These are phyloP conservation scores for Hypoxylon rickii DNA, from an alignment of 495 filamentous ascomycete species.

Conservation along the genomic window DNA sequence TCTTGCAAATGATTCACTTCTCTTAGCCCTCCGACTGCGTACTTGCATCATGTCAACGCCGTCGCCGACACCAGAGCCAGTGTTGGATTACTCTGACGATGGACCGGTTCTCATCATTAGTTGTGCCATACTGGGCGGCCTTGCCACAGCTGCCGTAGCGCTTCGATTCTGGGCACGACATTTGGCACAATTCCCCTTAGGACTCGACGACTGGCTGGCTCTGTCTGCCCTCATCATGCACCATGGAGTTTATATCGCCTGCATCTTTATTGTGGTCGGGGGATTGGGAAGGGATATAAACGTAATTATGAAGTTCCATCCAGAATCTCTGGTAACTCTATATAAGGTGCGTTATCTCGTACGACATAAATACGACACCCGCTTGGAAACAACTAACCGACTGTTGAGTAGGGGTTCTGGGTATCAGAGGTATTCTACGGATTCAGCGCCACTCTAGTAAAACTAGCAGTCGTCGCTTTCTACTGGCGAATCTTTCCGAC, in stretches of 20 bases:
- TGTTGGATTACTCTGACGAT: background rate
- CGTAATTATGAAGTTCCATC: background rate
- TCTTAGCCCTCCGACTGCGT: too few relatives aligned
- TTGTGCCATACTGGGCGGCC: background rate
- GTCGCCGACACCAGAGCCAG: too few relatives aligned
- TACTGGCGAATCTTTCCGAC: constrained; percentile 23
- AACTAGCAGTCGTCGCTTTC: constrained; percentile 11
- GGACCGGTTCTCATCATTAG: background rate
- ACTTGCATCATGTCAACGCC: background rate
- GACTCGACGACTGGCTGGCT: background rate
- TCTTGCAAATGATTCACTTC: too few relatives aligned
- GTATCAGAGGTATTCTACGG: constrained; percentile 8
- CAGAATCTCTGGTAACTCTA: background rate
- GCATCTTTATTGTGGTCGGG: background rate
- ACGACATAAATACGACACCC: too few relatives aligned
- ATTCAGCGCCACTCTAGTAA: constrained; percentile 1
- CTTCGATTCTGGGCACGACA: background rate
- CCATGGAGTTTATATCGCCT: background rate
- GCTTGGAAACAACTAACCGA: background rate
- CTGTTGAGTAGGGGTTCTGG: constrained; percentile 3
- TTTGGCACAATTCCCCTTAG: background rate
- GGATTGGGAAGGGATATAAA: background rate
- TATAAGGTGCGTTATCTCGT: too few relatives aligned
- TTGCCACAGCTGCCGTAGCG: background rate
- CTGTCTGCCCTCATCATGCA: background rate